Evolutionary conservation across 2,329 filamentous ascomycete genomes (phyloP).

Genomic region (Xylariaceae sp.): DNA sequence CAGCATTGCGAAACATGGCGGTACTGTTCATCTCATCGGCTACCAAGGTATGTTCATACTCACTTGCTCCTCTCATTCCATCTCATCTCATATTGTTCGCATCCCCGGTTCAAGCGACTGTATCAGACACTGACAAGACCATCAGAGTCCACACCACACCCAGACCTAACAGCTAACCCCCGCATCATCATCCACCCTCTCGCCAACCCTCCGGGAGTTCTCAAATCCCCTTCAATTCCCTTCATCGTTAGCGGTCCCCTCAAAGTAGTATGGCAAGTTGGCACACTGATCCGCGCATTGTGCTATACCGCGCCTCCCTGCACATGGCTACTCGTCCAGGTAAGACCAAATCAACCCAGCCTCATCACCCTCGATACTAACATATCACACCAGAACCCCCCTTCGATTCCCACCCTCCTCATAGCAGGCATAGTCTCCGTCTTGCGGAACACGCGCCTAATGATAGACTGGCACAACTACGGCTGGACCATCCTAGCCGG

Average conservation of each 20-base stretch:
- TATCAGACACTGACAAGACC: slow-evolving; percentile 11
- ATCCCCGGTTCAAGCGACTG: too few species aligned
- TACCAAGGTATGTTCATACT: slow-evolving; percentile 62
- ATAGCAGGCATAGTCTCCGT: slow-evolving; percentile 69
- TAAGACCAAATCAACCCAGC: slow-evolving; percentile 32
- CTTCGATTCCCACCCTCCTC: slow-evolving; percentile 85
- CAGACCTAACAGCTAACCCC: slow-evolving; percentile 66
- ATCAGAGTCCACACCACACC: slow-evolving; percentile 73
- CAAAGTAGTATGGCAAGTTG: slow-evolving; percentile 82
- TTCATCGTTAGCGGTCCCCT: slow-evolving; percentile 76
- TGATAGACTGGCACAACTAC: slow-evolving; percentile 99
- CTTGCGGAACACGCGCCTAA: slow-evolving; percentile 72
- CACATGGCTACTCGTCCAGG: slow-evolving; percentile 82
- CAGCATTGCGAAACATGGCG: slow-evolving; percentile 80
- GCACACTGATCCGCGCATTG: slow-evolving; percentile 65
- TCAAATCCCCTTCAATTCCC: slow-evolving; percentile 66
- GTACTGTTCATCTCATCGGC: slow-evolving; percentile 78
- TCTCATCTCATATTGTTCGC: slow-evolving; percentile 9
- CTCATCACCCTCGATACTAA: slow-evolving; percentile 11
- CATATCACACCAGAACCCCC: slow-evolving; percentile 67
- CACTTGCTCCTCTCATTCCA: not conserved
- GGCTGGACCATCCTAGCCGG: slow-evolving; percentile 85
- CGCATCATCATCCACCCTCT: slow-evolving; percentile 70
- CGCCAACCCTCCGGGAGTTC: slow-evolving; percentile 58
- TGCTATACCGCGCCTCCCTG: slow-evolving; percentile 70